Conservation (phyloP, 768 basidiomycete species). For the Pulveroboletus sp. region DNA sequence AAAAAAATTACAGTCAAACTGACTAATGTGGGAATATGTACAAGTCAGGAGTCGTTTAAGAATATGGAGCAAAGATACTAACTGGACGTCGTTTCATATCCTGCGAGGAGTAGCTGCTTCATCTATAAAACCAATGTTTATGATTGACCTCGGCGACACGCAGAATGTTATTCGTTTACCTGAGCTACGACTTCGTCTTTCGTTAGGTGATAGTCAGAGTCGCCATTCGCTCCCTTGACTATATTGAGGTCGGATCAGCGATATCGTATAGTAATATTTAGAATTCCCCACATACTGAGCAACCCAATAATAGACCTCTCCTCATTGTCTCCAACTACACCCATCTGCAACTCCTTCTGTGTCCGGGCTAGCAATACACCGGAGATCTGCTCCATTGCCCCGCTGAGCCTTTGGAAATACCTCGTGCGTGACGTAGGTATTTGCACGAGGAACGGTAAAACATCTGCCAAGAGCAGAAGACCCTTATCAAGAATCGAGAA, state of each 20-base stretch:
- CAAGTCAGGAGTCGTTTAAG: neutral
- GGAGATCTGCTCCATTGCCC: slow-evolving; percentile 37
- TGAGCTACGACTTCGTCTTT: slow-evolving; percentile 27
- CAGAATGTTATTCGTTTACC: slow-evolving; percentile 1
- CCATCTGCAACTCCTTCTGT: slow-evolving; percentile 28
- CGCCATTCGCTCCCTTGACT: slow-evolving; percentile 35
- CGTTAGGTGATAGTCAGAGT: slow-evolving; percentile 23
- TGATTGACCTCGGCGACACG: too few relatives aligned
- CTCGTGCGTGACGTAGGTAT: slow-evolving; percentile 34
- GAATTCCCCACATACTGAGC: slow-evolving; percentile 16
- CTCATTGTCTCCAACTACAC: slow-evolving; percentile 16
- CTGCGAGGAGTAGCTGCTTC: slow-evolving; percentile 10
- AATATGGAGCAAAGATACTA: neutral
- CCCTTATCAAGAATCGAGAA: too few relatives aligned
- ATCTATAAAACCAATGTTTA: slow-evolving; percentile 21
- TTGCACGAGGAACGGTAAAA: too few relatives aligned
- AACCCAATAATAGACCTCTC: slow-evolving; percentile 25
- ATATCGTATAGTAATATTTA: too few relatives aligned
- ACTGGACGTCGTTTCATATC: slow-evolving; percentile 17
- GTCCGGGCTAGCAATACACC: slow-evolving; percentile 35
- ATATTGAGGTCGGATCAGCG: too few relatives aligned
- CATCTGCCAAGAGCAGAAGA: neutral
- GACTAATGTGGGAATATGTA: slow-evolving; percentile 1
- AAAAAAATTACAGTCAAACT: slow-evolving; percentile 8
- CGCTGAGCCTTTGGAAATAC: slow-evolving; percentile 28